Conservation (phyloP, 768 basidiomycete genomes). For the Russula sp. region DNA sequence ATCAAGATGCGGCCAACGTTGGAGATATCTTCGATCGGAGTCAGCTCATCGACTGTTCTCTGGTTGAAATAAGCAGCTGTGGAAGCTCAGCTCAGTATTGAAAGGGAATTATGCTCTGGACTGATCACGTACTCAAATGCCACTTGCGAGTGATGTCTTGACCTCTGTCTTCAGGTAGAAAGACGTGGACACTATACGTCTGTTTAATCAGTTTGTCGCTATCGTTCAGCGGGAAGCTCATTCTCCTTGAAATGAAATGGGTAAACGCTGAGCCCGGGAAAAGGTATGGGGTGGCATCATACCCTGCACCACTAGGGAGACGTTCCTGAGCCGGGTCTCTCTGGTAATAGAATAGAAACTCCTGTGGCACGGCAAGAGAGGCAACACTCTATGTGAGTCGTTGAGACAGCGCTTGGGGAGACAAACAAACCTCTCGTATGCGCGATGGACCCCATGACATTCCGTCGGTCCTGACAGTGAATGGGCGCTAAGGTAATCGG, state of each 20-base stretch:
- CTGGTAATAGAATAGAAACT: slow-evolving; percentile 83
- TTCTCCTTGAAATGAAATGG: slow-evolving; percentile 33
- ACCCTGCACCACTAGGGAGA: slow-evolving; percentile 21
- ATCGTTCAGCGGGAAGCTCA: slow-evolving; percentile 31
- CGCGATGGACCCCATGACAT: slow-evolving; percentile 78
- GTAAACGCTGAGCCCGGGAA: not conserved
- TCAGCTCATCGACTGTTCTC: slow-evolving; percentile 61
- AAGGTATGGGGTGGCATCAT: not conserved
- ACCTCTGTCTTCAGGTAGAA: slow-evolving; percentile 35
- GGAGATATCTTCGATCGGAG: slow-evolving; percentile 63
- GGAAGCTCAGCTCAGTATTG: slow-evolving; percentile 22
- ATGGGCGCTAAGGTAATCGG: not conserved
- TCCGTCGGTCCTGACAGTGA: slow-evolving; percentile 52
- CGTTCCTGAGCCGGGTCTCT: slow-evolving; percentile 27
- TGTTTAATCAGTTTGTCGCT: slow-evolving; percentile 59
- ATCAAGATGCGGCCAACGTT: slow-evolving; percentile 54
- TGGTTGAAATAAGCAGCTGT: slow-evolving; percentile 82
- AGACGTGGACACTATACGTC: slow-evolving; percentile 76
- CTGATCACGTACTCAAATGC: slow-evolving; percentile 62
- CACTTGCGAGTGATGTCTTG: slow-evolving; percentile 49
- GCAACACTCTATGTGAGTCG: not conserved
- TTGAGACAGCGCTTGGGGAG: not conserved
- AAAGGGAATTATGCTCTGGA: slow-evolving; percentile 1
- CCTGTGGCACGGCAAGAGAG: slow-evolving; percentile 38
- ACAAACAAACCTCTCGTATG: slow-evolving; percentile 64